Evolutionary conservation across 768 basidiomycete species (phyloP).

Genomic region (Hygrocybe punicea): DNA sequence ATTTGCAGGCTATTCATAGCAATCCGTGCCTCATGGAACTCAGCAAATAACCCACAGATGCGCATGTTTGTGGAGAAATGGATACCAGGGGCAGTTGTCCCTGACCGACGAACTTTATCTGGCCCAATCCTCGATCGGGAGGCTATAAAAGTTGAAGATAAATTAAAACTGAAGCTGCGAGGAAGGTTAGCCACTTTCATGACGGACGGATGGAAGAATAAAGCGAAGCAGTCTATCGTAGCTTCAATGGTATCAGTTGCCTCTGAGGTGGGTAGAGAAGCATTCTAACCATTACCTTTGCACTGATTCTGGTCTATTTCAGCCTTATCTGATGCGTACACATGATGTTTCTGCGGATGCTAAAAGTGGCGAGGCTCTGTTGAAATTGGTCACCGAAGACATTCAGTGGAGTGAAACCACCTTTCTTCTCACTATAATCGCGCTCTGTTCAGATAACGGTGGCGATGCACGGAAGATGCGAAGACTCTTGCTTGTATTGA

Average conservation of each 20-base stretch:
- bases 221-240: conserved; percentile 22
- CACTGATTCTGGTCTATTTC: neutral
- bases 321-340: conserved; percentile 16
- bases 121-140: conserved; percentile 16
- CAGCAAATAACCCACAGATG: conserved; percentile 31
- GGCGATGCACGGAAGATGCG: conserved; percentile 17
- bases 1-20: conserved; percentile 17
- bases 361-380: conserved; percentile 25
- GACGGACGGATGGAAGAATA: conserved; percentile 34
- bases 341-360: conserved; percentile 21
- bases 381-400: conserved; percentile 21
- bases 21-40: conserved; percentile 18
- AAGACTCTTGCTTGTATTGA: conserved; percentile 9
- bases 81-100: conserved; percentile 25
- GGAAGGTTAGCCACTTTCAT: conserved; percentile 23
- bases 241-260: conserved; percentile 26
- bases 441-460: conserved; percentile 23
- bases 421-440: conserved; percentile 15
- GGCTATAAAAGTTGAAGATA: conserved; percentile 6
- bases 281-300: neutral
- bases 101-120: conserved; percentile 23
- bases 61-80: conserved; percentile 29
- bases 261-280: conserved; percentile 17
- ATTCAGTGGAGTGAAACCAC: conserved; percentile 20
- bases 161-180: conserved; percentile 7